A percentile compares a stretch with the other conserved stretches of the same genome.
Evolutionary conservation across 257 asterid genomes (phyloP).

Genomic region (Dorcoceras hygrometricum): DNA sequence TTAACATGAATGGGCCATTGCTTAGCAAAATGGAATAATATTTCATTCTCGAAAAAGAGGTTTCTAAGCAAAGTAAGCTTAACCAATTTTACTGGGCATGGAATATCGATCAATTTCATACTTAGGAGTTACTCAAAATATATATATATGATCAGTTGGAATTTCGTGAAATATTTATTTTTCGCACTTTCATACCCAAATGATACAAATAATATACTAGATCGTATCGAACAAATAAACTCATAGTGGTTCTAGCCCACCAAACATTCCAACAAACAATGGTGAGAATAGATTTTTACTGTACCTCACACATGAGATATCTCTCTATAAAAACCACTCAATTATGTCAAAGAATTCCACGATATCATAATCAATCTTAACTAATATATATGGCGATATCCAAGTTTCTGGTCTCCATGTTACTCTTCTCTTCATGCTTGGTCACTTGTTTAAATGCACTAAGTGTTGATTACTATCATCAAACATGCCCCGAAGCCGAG

Average conservation of each 20-base stretch:
- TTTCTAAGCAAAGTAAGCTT: constrained; percentile 8
- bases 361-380: not conserved
- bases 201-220: not conserved
- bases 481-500: constrained; percentile 69
- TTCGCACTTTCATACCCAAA: not conserved
- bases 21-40: constrained; percentile 17
- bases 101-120: not conserved
- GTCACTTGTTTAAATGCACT: constrained; percentile 36
- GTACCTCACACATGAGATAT: too few relatives aligned
- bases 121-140: not conserved
- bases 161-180: not conserved
- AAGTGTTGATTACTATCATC: constrained; percentile 52
- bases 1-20: too few relatives aligned
- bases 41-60: constrained; percentile 24
- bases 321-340: constrained; percentile 28
- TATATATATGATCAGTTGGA: not conserved
- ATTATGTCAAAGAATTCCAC: not conserved
- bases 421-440: constrained; percentile 23
- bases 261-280: constrained; percentile 28
- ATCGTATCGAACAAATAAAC: not conserved
- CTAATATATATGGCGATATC: constrained; percentile 33
- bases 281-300: constrained; percentile 4
- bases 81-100: not conserved
- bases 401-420: constrained; percentile 20
- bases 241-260: constrained; percentile 38